Evolutionary conservation across 768 basidiomycete species (phyloP).

Genomic region (Lactifluus echinatus): DNA sequence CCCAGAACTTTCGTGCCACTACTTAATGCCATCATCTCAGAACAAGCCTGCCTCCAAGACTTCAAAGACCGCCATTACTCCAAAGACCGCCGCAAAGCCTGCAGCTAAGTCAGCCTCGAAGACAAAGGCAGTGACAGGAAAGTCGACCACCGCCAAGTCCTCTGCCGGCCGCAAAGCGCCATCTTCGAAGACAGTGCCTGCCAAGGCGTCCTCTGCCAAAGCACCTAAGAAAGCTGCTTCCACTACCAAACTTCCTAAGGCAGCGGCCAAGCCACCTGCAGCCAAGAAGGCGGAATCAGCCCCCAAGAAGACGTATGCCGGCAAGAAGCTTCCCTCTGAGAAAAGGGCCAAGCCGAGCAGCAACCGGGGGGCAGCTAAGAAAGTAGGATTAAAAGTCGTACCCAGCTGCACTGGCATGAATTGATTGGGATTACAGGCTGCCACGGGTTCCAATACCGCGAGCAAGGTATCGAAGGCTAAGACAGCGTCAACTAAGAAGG

Average conservation of each 20-base stretch:
- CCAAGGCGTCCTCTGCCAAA: conserved; percentile 16
- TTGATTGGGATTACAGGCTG: conserved; percentile 32
- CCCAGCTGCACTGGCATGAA: not conserved
- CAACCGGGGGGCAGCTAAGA: conserved; percentile 51
- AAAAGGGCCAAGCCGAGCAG: conserved; percentile 18
- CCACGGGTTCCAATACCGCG: conserved; percentile 38
- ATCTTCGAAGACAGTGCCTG: conserved; percentile 14
- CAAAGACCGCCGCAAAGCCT: conserved; percentile 26
- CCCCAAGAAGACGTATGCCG: conserved; percentile 20
- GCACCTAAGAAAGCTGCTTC: conserved; percentile 11
- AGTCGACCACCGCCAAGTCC: conserved; percentile 24
- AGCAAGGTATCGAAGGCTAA: conserved; percentile 26
- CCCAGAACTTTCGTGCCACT: conserved; percentile 16
- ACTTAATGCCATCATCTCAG: conserved; percentile 21
- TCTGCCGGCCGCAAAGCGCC: conserved; percentile 26
- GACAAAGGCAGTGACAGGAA: conserved; percentile 27
- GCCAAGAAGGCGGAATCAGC: conserved; percentile 25
- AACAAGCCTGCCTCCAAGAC: conserved; percentile 34
- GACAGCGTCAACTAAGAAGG: conserved; percentile 24
- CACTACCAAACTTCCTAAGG: conserved; percentile 6
- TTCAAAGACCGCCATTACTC: conserved; percentile 24
- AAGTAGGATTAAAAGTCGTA: conserved; percentile 35
- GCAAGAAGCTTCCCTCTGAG: conserved; percentile 14
- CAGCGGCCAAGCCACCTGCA: conserved; percentile 22
- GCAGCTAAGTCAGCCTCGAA: conserved; percentile 25